Evolutionary conservation across 352 stramenopile species (phyloP).

Genomic region (Pythium sp.): DNA sequence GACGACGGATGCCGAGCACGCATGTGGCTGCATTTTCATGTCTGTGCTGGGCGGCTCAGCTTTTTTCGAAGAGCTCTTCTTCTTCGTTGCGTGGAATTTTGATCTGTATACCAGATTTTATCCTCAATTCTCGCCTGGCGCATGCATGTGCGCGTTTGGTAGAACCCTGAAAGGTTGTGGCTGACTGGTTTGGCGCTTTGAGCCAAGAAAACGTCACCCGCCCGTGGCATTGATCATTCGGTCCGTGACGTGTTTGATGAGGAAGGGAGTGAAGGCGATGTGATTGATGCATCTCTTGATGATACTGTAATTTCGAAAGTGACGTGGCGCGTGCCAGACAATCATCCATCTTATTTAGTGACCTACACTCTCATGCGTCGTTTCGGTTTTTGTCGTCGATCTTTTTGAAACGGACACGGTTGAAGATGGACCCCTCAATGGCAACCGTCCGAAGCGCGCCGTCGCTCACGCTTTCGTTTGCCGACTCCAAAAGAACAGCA

Average conservation of each 20-base stretch:
- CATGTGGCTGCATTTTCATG: neutral
- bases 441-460: neutral
- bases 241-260: neutral
- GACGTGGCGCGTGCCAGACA: neutral
- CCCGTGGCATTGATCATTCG: neutral
- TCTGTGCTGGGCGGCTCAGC: neutral
- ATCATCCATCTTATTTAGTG: neutral
- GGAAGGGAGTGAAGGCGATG: neutral
- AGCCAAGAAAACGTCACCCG: neutral
- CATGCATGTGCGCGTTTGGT: neutral
- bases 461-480: neutral
- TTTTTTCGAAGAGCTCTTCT: conserved; percentile 6
- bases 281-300: neutral
- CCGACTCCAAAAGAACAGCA: neutral
- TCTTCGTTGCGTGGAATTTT: no score
- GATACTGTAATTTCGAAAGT: neutral
- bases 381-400: neutral
- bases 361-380: neutral
- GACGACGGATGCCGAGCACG: neutral
- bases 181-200: neutral
- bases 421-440: conserved; percentile 1
- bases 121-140: neutral
- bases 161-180: no score
- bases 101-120: neutral
- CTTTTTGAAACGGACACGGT: neutral